These are phyloP conservation scores for Solanum lycopersicoides DNA, from an alignment of 257 asterid genomes.

Conservation along the genomic window DNA sequence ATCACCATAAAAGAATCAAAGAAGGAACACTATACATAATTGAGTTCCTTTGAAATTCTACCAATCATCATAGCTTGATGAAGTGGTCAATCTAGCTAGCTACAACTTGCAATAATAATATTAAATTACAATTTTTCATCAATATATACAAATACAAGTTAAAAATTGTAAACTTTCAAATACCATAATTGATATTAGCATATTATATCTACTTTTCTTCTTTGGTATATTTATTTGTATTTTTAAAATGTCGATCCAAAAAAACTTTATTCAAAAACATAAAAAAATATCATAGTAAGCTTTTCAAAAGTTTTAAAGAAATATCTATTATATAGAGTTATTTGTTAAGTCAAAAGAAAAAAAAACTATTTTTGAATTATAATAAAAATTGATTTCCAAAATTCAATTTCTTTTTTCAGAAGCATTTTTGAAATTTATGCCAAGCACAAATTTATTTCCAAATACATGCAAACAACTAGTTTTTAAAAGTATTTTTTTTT, in stretches of 20 bases:
- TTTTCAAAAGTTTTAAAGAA: background rate
- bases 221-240: background rate
- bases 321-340: background rate
- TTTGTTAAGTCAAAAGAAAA: background rate
- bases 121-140: background rate
- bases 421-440: background rate
- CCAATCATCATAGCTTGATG: background rate
- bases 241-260: background rate
- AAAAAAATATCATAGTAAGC: background rate
- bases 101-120: background rate
- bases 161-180: background rate
- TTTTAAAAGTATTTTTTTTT: background rate
- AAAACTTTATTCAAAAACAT: background rate
- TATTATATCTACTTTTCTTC: background rate
- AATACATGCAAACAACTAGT: background rate
- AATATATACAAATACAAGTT: background rate
- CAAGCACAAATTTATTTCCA: background rate
- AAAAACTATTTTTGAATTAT: background rate
- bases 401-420: too few species aligned
- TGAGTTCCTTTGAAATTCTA: background rate
- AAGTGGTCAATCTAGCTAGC: background rate
- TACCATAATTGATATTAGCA: background rate
- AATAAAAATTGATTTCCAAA: background rate
- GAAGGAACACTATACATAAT: background rate
- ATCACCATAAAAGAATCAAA: background rate